Evolutionary conservation across 2,329 filamentous ascomycete genomes (phyloP).

Genomic region (Alternaria sp.): DNA sequence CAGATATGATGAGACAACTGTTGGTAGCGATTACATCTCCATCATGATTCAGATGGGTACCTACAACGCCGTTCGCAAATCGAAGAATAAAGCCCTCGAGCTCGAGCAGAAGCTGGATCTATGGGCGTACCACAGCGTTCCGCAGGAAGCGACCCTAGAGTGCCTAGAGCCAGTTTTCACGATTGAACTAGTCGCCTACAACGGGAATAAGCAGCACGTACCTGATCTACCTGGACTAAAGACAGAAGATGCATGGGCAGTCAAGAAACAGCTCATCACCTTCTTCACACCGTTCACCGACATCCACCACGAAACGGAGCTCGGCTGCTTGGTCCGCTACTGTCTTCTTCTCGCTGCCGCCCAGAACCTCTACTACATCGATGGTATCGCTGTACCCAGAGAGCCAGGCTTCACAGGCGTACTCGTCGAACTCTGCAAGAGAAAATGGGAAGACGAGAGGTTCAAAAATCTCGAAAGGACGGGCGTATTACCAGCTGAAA

Average conservation of each 20-base stretch:
- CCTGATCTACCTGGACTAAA: neutral
- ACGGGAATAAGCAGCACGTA: neutral
- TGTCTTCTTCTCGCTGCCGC: slow-evolving; percentile 1
- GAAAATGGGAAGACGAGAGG: neutral
- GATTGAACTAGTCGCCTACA: neutral
- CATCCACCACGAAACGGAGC: neutral
- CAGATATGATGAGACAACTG: neutral
- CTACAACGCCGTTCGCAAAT: neutral
- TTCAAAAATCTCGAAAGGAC: neutral
- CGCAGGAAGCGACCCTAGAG: neutral
- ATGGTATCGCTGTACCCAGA: neutral
- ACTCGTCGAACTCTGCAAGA: slow-evolving; percentile 5
- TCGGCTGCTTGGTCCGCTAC: slow-evolving; percentile 2
- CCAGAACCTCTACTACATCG: neutral
- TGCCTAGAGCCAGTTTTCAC: neutral
- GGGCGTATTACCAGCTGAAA: neutral
- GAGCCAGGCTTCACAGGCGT: slow-evolving; percentile 4
- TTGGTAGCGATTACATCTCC: neutral
- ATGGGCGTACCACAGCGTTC: neutral
- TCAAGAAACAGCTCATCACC: neutral
- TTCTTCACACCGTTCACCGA: neutral
- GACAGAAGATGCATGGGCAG: neutral
- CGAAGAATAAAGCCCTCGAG: neutral
- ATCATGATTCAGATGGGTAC: neutral
- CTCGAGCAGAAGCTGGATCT: neutral